phyloP scores from a whole-genome alignment of 345 rosid genomes.

The Trapa bicornis region DNA sequence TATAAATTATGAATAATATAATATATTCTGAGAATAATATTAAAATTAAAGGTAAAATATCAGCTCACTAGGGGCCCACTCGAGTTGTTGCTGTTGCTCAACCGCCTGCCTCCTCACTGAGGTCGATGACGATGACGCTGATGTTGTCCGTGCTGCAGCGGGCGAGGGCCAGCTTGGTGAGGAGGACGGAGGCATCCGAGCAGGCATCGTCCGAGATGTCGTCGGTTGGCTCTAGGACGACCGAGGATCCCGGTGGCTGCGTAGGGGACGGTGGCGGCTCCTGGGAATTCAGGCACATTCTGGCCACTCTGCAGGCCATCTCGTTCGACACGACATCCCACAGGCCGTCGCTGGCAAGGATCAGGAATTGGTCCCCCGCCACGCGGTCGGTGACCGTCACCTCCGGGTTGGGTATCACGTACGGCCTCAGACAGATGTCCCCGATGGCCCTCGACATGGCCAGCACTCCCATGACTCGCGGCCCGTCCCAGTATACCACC shows the following conservation, averaged over 20 bases:
- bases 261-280: constrained; percentile 9
- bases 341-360: constrained; percentile 60
- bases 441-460: constrained; percentile 78
- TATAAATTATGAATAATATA: no score
- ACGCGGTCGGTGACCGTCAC: constrained; percentile 38
- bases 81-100: neutral
- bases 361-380: constrained; percentile 47
- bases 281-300: constrained; percentile 44
- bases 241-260: constrained; percentile 7
- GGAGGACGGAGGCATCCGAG: constrained; percentile 58
- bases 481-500: constrained; percentile 78
- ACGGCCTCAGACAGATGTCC: constrained; percentile 52
- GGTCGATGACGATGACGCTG: constrained; percentile 72
- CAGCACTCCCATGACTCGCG: constrained; percentile 62
- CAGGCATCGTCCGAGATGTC: constrained; percentile 56
- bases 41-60: neutral
- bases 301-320: constrained; percentile 43
- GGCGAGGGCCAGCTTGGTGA: constrained; percentile 78
- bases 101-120: constrained; percentile 24
- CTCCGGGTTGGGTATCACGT: constrained; percentile 57
- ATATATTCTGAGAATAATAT: no score
- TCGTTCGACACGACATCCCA: constrained; percentile 73
- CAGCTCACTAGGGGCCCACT: neutral
- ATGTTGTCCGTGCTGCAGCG: constrained; percentile 68
- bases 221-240: constrained; percentile 5